Evolutionary conservation across 2,329 filamentous ascomycete genomes (phyloP), one percentile per base, ranked within the genome.

Genomic region (Davidsoniella virescens): DNA sequence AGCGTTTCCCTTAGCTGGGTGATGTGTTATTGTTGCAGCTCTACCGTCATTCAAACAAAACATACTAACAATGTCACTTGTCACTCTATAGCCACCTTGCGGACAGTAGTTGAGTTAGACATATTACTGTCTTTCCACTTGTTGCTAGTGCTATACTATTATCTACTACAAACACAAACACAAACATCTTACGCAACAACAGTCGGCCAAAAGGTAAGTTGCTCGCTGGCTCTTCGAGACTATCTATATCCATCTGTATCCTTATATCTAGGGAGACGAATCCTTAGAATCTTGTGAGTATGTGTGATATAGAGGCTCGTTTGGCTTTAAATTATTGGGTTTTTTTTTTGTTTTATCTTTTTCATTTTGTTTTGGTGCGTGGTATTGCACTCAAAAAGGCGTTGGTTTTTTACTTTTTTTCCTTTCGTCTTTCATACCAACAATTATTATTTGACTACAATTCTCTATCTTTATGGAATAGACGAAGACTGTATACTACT

Each of bases 81-180:
- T 8, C 38, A n/a, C 25, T 49, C 39, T 42, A 39, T 38, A 52
- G 50, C 17, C 45, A 52, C n/a, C 50, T 52, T 36, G 50, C 50
- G 14, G 50, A 52, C 38, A 49, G 45, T 41, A 52, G 45, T 23
- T 52, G 44, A 52, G 29, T 14, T 17, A 3, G 5, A 33, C 36
- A 8, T 43, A 25, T 37, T 40, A 23, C 38, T 20, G 23, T 8
- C n/a, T 43, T 17, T 23, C 29, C 9, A 33, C 8, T 33, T 45
- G 12, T 47, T 29, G 45, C 26, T 47, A 18, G 29, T 47, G 18
- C 16, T 23, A 39, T 40, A 18, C 37, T 23, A 39, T 20, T 20
- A 26, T 23, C 17, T 47, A 25, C 36, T 20, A 9, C 16, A 45
- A 45, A 45, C 33, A 45, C 43, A 25, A 25, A 33, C 12, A 33